Evolutionary conservation across 257 asterid genomes (phyloP).

Genomic region (Paulownia fortunei): DNA sequence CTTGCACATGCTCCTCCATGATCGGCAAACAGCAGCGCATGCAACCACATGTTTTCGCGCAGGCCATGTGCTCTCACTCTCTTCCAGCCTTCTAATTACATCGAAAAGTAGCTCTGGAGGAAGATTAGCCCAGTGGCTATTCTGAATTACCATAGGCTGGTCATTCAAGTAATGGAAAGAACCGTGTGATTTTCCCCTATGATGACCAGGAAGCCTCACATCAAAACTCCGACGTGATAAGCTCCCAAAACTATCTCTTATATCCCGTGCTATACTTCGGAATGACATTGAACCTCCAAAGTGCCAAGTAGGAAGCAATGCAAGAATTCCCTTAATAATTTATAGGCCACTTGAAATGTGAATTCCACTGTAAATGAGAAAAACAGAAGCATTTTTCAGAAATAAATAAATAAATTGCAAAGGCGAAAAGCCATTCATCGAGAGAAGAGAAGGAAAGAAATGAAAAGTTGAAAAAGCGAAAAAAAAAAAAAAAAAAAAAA

Average conservation of each 20-base stretch:
- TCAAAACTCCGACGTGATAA: slow-evolving; percentile 83
- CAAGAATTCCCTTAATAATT: neutral
- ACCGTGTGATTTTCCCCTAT: slow-evolving; percentile 75
- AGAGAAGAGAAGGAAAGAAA: slow-evolving; percentile 24
- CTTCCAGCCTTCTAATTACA: slow-evolving; percentile 86
- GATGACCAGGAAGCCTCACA: slow-evolving; percentile 71
- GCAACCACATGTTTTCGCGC: slow-evolving; percentile 88
- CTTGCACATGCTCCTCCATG: slow-evolving; percentile 92
- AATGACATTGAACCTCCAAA: slow-evolving; percentile 71
- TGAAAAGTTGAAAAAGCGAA: neutral
- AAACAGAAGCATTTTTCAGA: slow-evolving; percentile 28
- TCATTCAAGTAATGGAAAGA: slow-evolving; percentile 69
- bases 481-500: neutral
- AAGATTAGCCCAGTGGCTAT: slow-evolving; percentile 88
- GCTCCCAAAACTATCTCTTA: slow-evolving; percentile 89
- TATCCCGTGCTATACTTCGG: slow-evolving; percentile 89
- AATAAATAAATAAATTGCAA: slow-evolving; percentile 29
- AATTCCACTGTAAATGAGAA: slow-evolving; percentile 45
- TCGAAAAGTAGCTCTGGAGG: slow-evolving; percentile 91
- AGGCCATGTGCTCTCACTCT: slow-evolving; percentile 95
- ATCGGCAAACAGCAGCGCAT: slow-evolving; percentile 85
- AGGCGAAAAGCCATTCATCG: slow-evolving; percentile 34
- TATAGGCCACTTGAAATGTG: slow-evolving; percentile 26
- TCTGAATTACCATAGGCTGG: slow-evolving; percentile 67
- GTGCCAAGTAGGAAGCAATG: slow-evolving; percentile 4